phyloP scores from a whole-genome alignment of 768 basidiomycete genomes.

The Hemileccinum rubropunctum region DNA sequence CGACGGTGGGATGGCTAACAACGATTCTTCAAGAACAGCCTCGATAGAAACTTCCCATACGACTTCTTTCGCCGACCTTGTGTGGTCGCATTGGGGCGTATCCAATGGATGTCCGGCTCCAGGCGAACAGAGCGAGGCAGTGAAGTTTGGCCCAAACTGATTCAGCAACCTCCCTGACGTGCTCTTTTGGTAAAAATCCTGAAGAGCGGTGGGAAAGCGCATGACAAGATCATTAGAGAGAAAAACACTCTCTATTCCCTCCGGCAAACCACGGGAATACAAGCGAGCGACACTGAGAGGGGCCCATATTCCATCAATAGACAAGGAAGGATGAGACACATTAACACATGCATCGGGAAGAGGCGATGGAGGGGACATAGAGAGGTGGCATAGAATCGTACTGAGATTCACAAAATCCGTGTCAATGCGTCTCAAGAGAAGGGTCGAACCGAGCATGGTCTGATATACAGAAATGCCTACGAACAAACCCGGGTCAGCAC shows the following conservation, averaged over 20 bases:
- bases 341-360: constrained; percentile 46
- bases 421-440: constrained; percentile 70
- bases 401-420: constrained; percentile 77
- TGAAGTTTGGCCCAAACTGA: constrained; percentile 66
- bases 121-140: constrained; percentile 35
- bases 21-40: constrained; percentile 18
- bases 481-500: constrained; percentile 8
- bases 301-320: constrained; percentile 66
- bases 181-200: constrained; percentile 53
- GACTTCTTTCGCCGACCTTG: constrained; percentile 7
- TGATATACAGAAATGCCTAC: constrained; percentile 75
- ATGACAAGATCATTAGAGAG: constrained; percentile 60
- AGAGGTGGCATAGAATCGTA: constrained; percentile 39
- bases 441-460: constrained; percentile 52
- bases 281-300: constrained; percentile 55
- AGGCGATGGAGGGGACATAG: constrained; percentile 31
- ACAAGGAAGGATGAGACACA: constrained; percentile 50
- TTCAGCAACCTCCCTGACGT: constrained; percentile 46
- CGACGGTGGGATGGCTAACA: constrained; percentile 24
- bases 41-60: constrained; percentile 23
- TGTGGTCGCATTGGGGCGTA: constrained; percentile 3
- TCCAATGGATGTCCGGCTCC: not conserved
- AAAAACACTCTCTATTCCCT: constrained; percentile 48
- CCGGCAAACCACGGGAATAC: constrained; percentile 32
- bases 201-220: constrained; percentile 59